phyloP scores from a whole-genome alignment of 805 yeast species.

The Pachysolen tannophilus region DNA sequence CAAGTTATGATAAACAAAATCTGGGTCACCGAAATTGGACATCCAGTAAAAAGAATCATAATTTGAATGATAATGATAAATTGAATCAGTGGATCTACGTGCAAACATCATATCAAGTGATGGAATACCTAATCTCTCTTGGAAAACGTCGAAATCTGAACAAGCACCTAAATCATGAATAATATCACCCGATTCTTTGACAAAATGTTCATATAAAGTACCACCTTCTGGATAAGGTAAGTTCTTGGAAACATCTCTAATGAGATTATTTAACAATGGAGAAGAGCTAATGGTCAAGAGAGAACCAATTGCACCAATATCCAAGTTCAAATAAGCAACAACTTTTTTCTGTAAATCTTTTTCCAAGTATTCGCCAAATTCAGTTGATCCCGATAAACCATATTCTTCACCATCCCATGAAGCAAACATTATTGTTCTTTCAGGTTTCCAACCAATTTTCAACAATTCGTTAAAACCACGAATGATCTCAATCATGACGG shows the following conservation, averaged over 20 bases:
- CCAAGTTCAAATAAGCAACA: slow-evolving; percentile 63
- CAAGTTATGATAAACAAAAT: slow-evolving; percentile 49
- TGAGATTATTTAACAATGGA: slow-evolving; percentile 45
- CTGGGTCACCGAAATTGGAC: slow-evolving; percentile 54
- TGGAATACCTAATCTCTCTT: slow-evolving; percentile 53
- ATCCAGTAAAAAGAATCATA: slow-evolving; percentile 72
- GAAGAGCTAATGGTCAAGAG: slow-evolving; percentile 44
- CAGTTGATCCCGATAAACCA: slow-evolving; percentile 71
- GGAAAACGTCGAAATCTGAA: slow-evolving; percentile 57
- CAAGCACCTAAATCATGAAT: slow-evolving; percentile 58
- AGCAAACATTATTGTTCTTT: slow-evolving; percentile 59
- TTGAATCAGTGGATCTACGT: slow-evolving; percentile 37
- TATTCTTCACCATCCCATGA: slow-evolving; percentile 82
- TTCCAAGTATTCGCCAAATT: slow-evolving; percentile 59
- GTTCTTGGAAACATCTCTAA: slow-evolving; percentile 35
- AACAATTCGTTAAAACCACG: slow-evolving; percentile 46
- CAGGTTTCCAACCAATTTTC: slow-evolving; percentile 62
- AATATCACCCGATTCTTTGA: slow-evolving; percentile 18
- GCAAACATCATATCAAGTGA: slow-evolving; percentile 54
- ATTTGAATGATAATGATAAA: slow-evolving; percentile 71
- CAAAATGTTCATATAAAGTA: slow-evolving; percentile 28
- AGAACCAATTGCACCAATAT: slow-evolving; percentile 55
- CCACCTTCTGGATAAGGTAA: slow-evolving; percentile 37
- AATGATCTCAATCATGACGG: slow-evolving; percentile 55
- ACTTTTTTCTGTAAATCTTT: slow-evolving; percentile 37